A percentile compares a stretch with the other conserved stretches of the same genome.
Evolutionary conservation across 306 rosid genomes (phyloP).

Genomic region (Inga leiocalycina): DNA sequence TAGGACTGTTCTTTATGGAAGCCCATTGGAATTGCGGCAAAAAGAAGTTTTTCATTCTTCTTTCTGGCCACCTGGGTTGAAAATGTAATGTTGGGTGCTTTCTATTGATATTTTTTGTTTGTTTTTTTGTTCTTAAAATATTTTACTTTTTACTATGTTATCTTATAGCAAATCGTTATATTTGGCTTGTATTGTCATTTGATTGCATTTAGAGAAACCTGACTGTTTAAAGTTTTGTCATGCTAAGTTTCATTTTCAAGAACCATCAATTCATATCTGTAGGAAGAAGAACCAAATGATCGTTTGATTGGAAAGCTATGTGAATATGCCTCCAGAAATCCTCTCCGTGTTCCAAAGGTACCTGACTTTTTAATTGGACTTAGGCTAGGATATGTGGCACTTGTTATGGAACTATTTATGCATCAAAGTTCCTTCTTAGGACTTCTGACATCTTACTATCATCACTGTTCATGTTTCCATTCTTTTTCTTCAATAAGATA

Average conservation of each 20-base stretch:
- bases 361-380: background rate
- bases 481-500: background rate
- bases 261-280: constrained; percentile 18
- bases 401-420: background rate
- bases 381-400: background rate
- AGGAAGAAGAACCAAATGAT: constrained; percentile 87
- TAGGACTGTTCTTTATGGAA: background rate
- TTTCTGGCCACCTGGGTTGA: background rate
- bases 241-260: constrained; percentile 22
- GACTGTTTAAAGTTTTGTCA: background rate
- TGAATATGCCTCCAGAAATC: constrained; percentile 81
- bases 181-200: background rate
- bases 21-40: background rate
- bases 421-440: constrained; percentile 1
- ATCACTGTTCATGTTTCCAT: background rate
- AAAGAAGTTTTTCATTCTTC: background rate
- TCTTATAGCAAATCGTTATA: background rate
- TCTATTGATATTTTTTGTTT: background rate
- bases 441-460: background rate
- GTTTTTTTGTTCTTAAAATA: background rate
- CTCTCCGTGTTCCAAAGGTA: constrained; percentile 90
- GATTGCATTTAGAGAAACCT: background rate
- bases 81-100: background rate
- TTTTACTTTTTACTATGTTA: too few species aligned
- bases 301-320: constrained; percentile 78